Percentiles rank a stretch among this genome's conserved stretches.
phyloP scores from a whole-genome alignment of 768 basidiomycete species.

The Kwoniella sp. region DNA sequence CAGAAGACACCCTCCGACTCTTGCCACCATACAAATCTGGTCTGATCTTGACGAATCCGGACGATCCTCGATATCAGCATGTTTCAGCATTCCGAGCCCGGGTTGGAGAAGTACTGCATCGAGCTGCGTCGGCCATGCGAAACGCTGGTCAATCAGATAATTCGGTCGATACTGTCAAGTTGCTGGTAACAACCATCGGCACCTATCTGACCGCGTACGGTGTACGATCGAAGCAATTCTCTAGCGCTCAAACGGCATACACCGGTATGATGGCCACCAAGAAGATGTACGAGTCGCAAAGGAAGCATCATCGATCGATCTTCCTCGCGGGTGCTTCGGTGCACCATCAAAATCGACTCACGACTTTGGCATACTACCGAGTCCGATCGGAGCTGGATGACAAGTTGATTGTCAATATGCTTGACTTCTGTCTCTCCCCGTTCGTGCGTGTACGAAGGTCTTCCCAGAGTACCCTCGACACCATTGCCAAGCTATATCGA shows the following conservation, averaged over 20 bases:
- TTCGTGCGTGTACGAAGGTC: slow-evolving; percentile 50
- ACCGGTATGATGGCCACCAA: slow-evolving; percentile 36
- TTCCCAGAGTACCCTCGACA: slow-evolving; percentile 36
- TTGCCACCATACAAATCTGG: slow-evolving; percentile 67
- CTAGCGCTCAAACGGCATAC: slow-evolving; percentile 38
- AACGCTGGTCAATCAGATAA: slow-evolving; percentile 65
- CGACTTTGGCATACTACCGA: slow-evolving; percentile 53
- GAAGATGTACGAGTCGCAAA: slow-evolving; percentile 45
- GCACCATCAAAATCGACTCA: slow-evolving; percentile 49
- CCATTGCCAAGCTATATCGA: slow-evolving; percentile 53
- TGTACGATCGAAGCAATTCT: slow-evolving; percentile 47
- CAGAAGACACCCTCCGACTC: slow-evolving; percentile 72
- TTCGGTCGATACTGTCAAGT: slow-evolving; percentile 67
- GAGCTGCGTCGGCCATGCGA: slow-evolving; percentile 67
- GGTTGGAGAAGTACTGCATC: slow-evolving; percentile 71
- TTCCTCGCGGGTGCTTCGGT: slow-evolving; percentile 43
- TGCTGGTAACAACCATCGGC: slow-evolving; percentile 49
- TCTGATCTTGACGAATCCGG: slow-evolving; percentile 69
- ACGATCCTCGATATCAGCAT: slow-evolving; percentile 68
- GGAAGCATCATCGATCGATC: slow-evolving; percentile 45
- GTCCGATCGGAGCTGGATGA: slow-evolving; percentile 57
- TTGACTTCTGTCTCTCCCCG: slow-evolving; percentile 57
- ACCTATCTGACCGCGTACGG: slow-evolving; percentile 51
- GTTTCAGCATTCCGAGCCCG: slow-evolving; percentile 64
- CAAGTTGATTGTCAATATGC: slow-evolving; percentile 56